Conservation (phyloP, 225 moss, liverwort and hornwort species). For the Straminergon stramineum region DNA sequence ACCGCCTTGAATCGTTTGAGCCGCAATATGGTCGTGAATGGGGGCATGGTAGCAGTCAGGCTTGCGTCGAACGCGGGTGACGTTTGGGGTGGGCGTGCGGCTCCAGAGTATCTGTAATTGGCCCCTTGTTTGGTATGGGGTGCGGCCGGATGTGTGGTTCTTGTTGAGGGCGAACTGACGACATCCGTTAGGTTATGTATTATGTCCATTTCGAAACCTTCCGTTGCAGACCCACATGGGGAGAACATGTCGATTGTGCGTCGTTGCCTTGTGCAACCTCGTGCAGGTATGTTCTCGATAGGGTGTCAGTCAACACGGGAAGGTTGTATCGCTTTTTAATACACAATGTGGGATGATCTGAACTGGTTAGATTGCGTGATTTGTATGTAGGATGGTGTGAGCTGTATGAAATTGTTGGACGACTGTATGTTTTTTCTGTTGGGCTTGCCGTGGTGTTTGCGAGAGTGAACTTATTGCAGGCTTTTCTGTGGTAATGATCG, state of each 20-base stretch:
- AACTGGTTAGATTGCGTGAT: not conserved
- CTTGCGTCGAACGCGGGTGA: not conserved
- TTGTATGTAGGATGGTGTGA: not conserved
- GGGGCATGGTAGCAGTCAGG: not conserved
- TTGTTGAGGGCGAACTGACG: not conserved
- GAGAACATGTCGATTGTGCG: not conserved
- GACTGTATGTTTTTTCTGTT: not conserved
- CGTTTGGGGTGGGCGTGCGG: not conserved
- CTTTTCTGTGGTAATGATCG: too few species aligned
- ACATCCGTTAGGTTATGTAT: not conserved
- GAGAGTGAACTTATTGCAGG: not conserved
- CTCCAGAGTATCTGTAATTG: not conserved
- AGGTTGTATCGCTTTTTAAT: slow-evolving; percentile 6
- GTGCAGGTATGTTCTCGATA: not conserved
- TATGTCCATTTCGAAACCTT: not conserved
- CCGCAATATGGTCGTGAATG: not conserved
- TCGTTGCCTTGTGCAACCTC: not conserved
- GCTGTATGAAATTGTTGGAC: too few species aligned
- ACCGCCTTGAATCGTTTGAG: not conserved
- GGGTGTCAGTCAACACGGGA: not conserved
- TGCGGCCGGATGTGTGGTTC: not conserved
- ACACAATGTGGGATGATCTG: not conserved
- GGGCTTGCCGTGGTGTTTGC: not conserved
- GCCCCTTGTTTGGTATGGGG: not conserved
- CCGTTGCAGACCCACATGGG: not conserved